Percentiles rank a stretch among this genome's conserved stretches.
Evolutionary conservation across 1,284 basidiomycete species (phyloP).

Genomic region (Naganishia sp.): DNA sequence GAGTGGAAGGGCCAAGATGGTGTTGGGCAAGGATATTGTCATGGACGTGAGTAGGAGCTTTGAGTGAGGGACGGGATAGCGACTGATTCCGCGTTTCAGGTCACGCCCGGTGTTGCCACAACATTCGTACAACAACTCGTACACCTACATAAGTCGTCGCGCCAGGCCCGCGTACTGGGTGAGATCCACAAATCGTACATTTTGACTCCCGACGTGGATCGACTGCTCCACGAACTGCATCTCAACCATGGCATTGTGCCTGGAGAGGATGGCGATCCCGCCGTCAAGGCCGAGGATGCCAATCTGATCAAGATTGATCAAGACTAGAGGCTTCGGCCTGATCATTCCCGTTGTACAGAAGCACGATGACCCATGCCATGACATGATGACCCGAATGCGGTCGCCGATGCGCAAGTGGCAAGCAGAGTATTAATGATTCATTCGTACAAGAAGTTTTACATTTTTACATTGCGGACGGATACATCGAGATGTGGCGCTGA

Average conservation of each 20-base stretch:
- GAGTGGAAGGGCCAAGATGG: slow-evolving; percentile 84
- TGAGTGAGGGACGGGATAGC: not conserved
- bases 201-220: slow-evolving; percentile 80
- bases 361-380: not conserved
- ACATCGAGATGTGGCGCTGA: slow-evolving; percentile 2
- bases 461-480: slow-evolving; percentile 10
- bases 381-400: slow-evolving; percentile 2
- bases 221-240: slow-evolving; percentile 70
- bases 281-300: slow-evolving; percentile 46
- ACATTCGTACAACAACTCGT: slow-evolving; percentile 89
- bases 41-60: slow-evolving; percentile 65
- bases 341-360: not conserved
- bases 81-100: slow-evolving; percentile 56
- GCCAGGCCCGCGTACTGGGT: slow-evolving; percentile 68
- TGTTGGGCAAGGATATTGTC: slow-evolving; percentile 72
- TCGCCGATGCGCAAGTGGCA: not conserved
- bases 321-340: not conserved
- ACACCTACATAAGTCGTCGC: slow-evolving; percentile 61
- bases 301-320: slow-evolving; percentile 28
- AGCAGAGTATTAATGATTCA: slow-evolving; percentile 16
- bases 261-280: slow-evolving; percentile 49
- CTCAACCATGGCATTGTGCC: slow-evolving; percentile 50
- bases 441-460: slow-evolving; percentile 21
- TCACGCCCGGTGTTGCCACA: slow-evolving; percentile 77
- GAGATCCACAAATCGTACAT: slow-evolving; percentile 83